These are phyloP conservation scores for Tulasnella sp. DNA, from an alignment of 768 basidiomycete genomes.

Conservation along the genomic window DNA sequence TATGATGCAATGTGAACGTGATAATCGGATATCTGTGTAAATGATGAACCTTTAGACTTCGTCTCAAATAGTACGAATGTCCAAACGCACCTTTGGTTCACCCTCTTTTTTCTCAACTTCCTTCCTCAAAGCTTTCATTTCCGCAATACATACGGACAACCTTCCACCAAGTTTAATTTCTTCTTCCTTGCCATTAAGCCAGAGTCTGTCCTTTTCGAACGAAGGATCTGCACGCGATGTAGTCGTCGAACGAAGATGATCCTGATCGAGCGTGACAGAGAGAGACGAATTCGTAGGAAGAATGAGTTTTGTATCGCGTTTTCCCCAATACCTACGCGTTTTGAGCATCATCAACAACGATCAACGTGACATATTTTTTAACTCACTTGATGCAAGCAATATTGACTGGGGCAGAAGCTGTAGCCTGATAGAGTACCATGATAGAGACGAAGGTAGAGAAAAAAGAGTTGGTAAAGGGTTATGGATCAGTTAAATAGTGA, in stretches of 20 bases:
- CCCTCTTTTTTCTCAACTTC: slow-evolving; percentile 58
- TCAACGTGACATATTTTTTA: background rate
- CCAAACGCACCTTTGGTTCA: slow-evolving; percentile 46
- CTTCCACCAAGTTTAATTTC: slow-evolving; percentile 72
- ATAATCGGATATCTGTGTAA: slow-evolving; percentile 47
- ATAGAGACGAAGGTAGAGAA: background rate
- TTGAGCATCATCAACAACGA: background rate
- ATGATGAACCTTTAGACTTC: background rate
- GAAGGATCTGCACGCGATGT: slow-evolving; percentile 72
- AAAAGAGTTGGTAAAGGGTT: background rate
- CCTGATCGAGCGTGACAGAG: slow-evolving; percentile 94
- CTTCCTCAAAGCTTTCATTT: slow-evolving; percentile 69
- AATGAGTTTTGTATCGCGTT: slow-evolving; percentile 89
- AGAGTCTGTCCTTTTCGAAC: slow-evolving; percentile 66
- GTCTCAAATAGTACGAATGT: background rate
- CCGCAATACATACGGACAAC: slow-evolving; percentile 69
- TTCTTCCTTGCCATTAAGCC: slow-evolving; percentile 92
- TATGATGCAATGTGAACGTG: slow-evolving; percentile 80
- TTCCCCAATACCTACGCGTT: slow-evolving; percentile 83
- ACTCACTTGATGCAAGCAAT: slow-evolving; percentile 94
- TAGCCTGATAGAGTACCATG: slow-evolving; percentile 53
- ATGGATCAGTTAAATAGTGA: too few relatives aligned
- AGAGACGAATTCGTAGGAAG: slow-evolving; percentile 95
- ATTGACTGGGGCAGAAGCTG: slow-evolving; percentile 87
- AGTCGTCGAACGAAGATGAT: slow-evolving; percentile 87